These are phyloP conservation scores for Penicillium parvum DNA, from an alignment of 495 filamentous ascomycete species.

Conservation along the genomic window DNA sequence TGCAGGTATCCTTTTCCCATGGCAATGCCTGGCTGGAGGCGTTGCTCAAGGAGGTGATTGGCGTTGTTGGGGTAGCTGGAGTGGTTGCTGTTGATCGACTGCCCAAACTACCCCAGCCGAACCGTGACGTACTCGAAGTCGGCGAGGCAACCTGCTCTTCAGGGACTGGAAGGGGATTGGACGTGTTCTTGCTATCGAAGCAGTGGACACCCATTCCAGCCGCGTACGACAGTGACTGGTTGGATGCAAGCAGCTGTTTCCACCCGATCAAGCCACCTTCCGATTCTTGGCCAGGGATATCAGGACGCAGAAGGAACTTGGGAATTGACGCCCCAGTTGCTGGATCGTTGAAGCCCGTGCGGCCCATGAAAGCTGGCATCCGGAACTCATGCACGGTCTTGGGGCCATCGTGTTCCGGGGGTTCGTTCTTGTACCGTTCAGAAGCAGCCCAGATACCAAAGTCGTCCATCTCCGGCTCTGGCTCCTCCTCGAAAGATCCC, in stretches of 20 bases:
- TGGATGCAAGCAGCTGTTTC: slow-evolving; percentile 43
- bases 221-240: slow-evolving; percentile 39
- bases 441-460: slow-evolving; percentile 31
- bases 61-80: slow-evolving; percentile 35
- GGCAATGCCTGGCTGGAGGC: slow-evolving; percentile 27
- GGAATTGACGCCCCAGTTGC: slow-evolving; percentile 35
- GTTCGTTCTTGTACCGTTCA: slow-evolving; percentile 24
- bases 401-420: slow-evolving; percentile 28
- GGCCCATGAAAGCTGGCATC: slow-evolving; percentile 45
- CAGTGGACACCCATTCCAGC: slow-evolving; percentile 39
- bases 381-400: slow-evolving; percentile 39
- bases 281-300: slow-evolving; percentile 39
- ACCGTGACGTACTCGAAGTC: slow-evolving; percentile 32
- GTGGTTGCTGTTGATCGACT: slow-evolving; percentile 28
- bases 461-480: slow-evolving; percentile 36
- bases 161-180: slow-evolving; percentile 9
- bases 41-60: slow-evolving; percentile 33
- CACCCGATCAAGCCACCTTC: slow-evolving; percentile 45
- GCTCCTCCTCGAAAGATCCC: slow-evolving; percentile 30
- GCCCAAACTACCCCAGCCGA: slow-evolving; percentile 39
- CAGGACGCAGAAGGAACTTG: slow-evolving; percentile 41
- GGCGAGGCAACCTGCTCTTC: slow-evolving; percentile 36
- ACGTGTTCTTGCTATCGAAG: slow-evolving; percentile 29
- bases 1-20: slow-evolving; percentile 46
- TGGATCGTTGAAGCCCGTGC: slow-evolving; percentile 28